Evolutionary conservation across 1,139 yeast species (phyloP).

Genomic region (Suhomyces anneliseae): DNA sequence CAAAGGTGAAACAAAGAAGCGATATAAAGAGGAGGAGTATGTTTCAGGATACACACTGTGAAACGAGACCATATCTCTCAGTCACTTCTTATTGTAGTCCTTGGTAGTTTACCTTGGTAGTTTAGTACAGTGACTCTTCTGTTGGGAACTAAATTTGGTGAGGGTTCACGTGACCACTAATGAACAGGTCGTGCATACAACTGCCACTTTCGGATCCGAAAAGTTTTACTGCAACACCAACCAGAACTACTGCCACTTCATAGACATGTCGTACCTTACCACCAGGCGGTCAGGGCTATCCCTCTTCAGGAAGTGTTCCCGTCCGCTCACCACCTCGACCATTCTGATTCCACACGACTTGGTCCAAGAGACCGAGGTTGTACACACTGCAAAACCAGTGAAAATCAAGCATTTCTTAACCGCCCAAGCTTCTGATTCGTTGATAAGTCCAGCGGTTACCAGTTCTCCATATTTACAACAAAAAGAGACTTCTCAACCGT

Average conservation of each 20-base stretch:
- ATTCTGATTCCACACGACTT: constrained; percentile 3
- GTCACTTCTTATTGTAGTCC: too few species aligned
- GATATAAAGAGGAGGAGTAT: too few species aligned
- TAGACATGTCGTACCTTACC: constrained; percentile 4
- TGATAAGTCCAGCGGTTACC: constrained; percentile 1
- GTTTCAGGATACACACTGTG: too few species aligned
- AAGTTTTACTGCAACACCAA: not conserved
- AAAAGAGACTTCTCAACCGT: not conserved
- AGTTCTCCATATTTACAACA: not conserved
- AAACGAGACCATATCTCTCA: too few species aligned
- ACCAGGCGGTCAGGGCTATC: constrained; percentile 5
- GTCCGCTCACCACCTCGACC: constrained; percentile 5
- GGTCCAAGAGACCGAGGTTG: constrained; percentile 1
- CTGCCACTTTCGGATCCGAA: not conserved
- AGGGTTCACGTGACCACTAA: not conserved
- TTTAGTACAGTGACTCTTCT: too few species aligned
- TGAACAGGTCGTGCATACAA: not conserved
- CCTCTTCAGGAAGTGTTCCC: not conserved
- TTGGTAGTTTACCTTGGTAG: too few species aligned
- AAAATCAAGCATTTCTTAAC: constrained; percentile 6
- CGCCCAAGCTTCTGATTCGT: constrained; percentile 9
- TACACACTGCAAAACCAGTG: not conserved
- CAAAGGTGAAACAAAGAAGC: too few species aligned
- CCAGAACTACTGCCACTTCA: not conserved
- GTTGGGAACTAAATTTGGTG: too few species aligned